Evolutionary conservation across 805 yeast species (phyloP).

Genomic region (Saccharomycopsis sp.): DNA sequence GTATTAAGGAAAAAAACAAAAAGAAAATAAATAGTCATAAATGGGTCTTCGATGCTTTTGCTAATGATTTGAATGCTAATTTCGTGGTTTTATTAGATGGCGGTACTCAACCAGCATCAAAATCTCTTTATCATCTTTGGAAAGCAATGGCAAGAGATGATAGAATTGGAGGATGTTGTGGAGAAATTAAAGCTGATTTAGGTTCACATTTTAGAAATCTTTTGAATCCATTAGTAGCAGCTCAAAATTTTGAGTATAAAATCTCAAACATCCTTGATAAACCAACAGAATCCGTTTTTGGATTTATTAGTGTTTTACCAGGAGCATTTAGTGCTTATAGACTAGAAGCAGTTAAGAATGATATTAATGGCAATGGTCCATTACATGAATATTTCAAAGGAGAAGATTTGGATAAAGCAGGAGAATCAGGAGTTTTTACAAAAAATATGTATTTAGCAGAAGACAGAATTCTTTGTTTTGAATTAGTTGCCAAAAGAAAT

Average conservation of each 20-base stretch:
- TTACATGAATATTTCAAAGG: constrained; percentile 87
- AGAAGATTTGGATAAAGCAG: constrained; percentile 61
- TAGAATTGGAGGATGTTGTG: constrained; percentile 94
- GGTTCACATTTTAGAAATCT: constrained; percentile 50
- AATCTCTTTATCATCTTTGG: constrained; percentile 86
- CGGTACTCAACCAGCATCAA: constrained; percentile 84
- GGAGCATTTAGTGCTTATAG: constrained; percentile 97
- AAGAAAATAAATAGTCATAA: constrained; percentile 91
- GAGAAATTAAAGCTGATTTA: constrained; percentile 82
- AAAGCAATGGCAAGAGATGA: constrained; percentile 65
- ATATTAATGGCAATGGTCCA: constrained; percentile 70
- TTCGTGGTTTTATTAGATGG: constrained; percentile 83
- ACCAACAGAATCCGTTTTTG: constrained; percentile 91
- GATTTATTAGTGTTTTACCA: constrained; percentile 88
- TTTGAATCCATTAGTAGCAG: constrained; percentile 83
- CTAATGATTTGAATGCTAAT: constrained; percentile 70
- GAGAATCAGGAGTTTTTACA: constrained; percentile 72
- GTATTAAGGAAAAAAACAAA: constrained; percentile 81
- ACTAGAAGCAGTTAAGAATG: constrained; percentile 62
- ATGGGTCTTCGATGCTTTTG: constrained; percentile 94
- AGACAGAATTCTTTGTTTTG: constrained; percentile 92
- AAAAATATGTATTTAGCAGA: constrained; percentile 97
- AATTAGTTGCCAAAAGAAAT: constrained; percentile 74
- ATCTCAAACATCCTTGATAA: constrained; percentile 91
- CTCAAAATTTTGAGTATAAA: constrained; percentile 94